These are phyloP conservation scores for Borovskyia barvae DNA, from an alignment of 208 protist species.

Conservation along the genomic window DNA sequence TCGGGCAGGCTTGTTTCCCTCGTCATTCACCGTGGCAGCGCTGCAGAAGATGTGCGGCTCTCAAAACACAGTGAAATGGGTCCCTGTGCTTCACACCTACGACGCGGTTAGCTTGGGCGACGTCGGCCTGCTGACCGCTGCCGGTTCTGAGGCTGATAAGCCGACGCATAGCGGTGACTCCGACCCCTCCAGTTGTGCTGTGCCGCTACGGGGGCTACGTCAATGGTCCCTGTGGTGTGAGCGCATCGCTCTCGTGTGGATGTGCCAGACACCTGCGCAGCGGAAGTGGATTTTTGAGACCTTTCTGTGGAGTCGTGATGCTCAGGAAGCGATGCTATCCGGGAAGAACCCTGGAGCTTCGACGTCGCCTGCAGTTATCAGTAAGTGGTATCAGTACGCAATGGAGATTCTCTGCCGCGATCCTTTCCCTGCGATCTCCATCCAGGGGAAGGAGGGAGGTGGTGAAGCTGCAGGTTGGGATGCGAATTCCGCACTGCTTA, in stretches of 20 bases:
- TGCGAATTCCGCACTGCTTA: background rate
- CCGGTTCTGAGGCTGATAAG: background rate
- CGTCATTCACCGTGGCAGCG: slow-evolving; percentile 23
- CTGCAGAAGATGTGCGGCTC: slow-evolving; percentile 29
- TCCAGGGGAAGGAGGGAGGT: background rate
- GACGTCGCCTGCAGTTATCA: slow-evolving; percentile 3
- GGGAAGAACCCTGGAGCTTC: background rate
- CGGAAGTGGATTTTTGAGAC: slow-evolving; percentile 16
- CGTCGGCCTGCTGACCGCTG: slow-evolving; percentile 24
- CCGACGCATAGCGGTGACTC: background rate
- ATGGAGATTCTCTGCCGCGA: slow-evolving; percentile 11
- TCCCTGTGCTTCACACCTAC: slow-evolving; percentile 40
- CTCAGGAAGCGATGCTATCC: slow-evolving; percentile 6
- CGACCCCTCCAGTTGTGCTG: too few species aligned
- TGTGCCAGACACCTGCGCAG: slow-evolving; percentile 23
- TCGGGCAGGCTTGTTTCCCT: slow-evolving; percentile 34
- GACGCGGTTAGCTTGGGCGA: slow-evolving; percentile 26
- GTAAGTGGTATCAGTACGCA: slow-evolving; percentile 27
- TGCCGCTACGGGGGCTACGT: background rate
- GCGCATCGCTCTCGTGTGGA: slow-evolving; percentile 8
- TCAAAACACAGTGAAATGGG: slow-evolving; percentile 24
- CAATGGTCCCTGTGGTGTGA: slow-evolving; percentile 17
- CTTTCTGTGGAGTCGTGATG: slow-evolving; percentile 21
- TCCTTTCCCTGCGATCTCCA: background rate
- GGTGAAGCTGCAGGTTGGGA: background rate